phyloP scores from a whole-genome alignment of 257 asterid species.

The Solanum lycopersicoides region DNA sequence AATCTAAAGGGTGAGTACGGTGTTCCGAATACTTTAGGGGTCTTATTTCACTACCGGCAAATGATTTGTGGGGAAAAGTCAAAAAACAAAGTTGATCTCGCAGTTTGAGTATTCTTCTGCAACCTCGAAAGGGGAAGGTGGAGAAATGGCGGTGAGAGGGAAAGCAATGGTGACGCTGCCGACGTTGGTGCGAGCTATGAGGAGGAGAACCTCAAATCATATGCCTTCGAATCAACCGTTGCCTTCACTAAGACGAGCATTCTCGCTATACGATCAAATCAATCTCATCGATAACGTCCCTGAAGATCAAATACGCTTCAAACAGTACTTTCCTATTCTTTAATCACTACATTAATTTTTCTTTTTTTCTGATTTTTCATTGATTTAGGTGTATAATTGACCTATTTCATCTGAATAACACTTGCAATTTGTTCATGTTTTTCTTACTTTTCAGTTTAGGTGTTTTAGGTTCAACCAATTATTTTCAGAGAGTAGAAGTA shows the following conservation, averaged over 20 bases:
- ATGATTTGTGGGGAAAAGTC: background rate
- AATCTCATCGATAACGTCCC: conserved; percentile 81
- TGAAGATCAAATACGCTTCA: conserved; percentile 96
- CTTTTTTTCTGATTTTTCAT: background rate
- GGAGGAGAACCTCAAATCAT: conserved; percentile 28
- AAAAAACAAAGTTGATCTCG: background rate
- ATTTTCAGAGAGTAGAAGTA: background rate
- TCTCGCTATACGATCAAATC: conserved; percentile 97
- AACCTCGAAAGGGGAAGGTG: background rate
- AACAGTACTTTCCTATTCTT: conserved; percentile 32
- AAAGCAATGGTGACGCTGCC: conserved; percentile 77
- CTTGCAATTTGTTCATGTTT: background rate
- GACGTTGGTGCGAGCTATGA: conserved; percentile 63
- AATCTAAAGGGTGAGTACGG: background rate
- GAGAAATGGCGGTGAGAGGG: conserved; percentile 70
- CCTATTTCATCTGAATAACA: background rate
- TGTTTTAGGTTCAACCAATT: background rate
- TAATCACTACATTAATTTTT: background rate
- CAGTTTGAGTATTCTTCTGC: background rate
- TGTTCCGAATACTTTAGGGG: background rate
- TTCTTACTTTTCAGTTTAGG: background rate
- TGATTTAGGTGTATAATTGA: background rate
- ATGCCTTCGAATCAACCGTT: conserved; percentile 33
- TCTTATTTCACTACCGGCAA: background rate
- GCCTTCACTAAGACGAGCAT: conserved; percentile 92